Evolutionary conservation across 2,329 filamentous ascomycete species (phyloP).

Genomic region (Colletotrichum melonis): DNA sequence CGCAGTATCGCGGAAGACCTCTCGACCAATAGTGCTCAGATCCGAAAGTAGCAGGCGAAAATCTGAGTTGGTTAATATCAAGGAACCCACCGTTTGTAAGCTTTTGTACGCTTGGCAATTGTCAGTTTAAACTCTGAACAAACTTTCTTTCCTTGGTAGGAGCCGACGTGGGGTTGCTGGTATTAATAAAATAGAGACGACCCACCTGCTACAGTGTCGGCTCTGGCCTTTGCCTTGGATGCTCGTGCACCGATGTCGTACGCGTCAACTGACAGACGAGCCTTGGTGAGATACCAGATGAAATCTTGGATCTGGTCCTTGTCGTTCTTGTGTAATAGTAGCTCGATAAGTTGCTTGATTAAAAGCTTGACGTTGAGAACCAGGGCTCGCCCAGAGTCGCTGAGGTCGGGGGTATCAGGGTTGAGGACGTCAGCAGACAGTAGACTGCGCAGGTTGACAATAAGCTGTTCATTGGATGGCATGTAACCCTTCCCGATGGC

Average conservation of each 20-base stretch:
- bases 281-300: conserved; percentile 84
- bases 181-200: conserved; percentile 19
- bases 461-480: conserved; percentile 88
- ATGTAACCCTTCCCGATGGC: conserved; percentile 88
- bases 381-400: conserved; percentile 79
- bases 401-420: conserved; percentile 77
- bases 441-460: conserved; percentile 82
- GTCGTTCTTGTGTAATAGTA: conserved; percentile 84
- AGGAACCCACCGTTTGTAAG: conserved; percentile 81
- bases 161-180: neutral
- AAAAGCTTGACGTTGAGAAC: conserved; percentile 78
- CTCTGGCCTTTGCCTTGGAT: conserved; percentile 71
- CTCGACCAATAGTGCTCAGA: conserved; percentile 79
- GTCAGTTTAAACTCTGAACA: conserved; percentile 38
- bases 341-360: conserved; percentile 83
- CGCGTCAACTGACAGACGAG: conserved; percentile 76
- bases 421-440: conserved; percentile 84
- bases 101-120: conserved; percentile 76
- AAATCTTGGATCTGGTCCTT: conserved; percentile 92
- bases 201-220: conserved; percentile 77
- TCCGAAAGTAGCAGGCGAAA: conserved; percentile 90
- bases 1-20: conserved; percentile 89
- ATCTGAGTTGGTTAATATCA: conserved; percentile 91
- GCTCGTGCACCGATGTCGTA: conserved; percentile 72
- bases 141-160: conserved; percentile 2